A percentile compares a stretch with the other conserved stretches of the same genome.
These are phyloP conservation scores for Ustilago nuda DNA, from an alignment of 1,284 basidiomycete genomes.

Conservation along the genomic window DNA sequence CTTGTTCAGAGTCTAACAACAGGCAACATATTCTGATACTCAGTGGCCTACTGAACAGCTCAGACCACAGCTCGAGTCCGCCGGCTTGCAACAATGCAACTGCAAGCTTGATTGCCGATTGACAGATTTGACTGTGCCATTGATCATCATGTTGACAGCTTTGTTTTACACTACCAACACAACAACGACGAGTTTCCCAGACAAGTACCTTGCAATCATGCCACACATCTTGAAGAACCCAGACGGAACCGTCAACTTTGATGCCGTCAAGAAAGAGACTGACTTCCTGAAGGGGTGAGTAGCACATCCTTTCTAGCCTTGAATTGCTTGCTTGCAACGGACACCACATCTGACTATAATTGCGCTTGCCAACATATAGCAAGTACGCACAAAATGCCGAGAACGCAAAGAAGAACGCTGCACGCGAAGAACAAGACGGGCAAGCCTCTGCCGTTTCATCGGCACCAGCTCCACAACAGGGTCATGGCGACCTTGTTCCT, in stretches of 20 bases:
- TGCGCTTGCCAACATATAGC: conserved; percentile 4
- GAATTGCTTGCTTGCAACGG: not conserved
- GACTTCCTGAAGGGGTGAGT: conserved; percentile 48
- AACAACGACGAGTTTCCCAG: not conserved
- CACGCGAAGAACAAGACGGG: conserved; percentile 16
- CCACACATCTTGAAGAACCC: conserved; percentile 42
- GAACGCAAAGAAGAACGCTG: conserved; percentile 45
- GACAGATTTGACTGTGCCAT: not conserved
- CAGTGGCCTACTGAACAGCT: not conserved
- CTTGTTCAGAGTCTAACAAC: not conserved
- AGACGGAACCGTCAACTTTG: conserved; percentile 56
- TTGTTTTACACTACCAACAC: conserved; percentile 7
- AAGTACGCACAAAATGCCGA: conserved; percentile 54
- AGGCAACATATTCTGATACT: not conserved
- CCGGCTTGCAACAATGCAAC: not conserved
- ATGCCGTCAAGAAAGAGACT: conserved; percentile 46
- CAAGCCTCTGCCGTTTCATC: conserved; percentile 9
- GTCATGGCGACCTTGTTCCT: conserved; percentile 30
- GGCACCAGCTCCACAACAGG: conserved; percentile 11
- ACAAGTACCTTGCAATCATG: conserved; percentile 19
- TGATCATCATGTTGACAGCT: not conserved
- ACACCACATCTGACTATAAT: not conserved
- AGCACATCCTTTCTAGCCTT: not conserved
- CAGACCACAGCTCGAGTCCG: not conserved
- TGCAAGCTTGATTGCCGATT: conserved; percentile 1